Percentiles rank a stretch among this genome's conserved stretches.
These are phyloP conservation scores for Polytrichum commune DNA, from an alignment of 225 moss, liverwort and hornwort genomes.

Conservation along the genomic window DNA sequence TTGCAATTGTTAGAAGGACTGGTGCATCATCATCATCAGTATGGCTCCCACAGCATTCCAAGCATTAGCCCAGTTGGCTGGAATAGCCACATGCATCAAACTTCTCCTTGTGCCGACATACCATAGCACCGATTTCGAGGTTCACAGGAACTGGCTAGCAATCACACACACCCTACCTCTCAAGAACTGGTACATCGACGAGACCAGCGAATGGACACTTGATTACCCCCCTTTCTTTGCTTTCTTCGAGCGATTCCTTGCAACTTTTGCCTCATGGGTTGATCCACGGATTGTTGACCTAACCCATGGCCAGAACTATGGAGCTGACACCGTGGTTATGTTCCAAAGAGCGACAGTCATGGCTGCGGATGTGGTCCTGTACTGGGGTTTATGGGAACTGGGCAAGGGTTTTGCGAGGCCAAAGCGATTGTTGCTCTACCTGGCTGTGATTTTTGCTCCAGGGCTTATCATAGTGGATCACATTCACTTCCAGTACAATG, in stretches of 20 bases:
- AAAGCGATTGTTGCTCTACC: conserved; percentile 51
- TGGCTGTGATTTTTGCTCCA: conserved; percentile 71
- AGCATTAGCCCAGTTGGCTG: conserved; percentile 58
- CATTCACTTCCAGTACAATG: conserved; percentile 96
- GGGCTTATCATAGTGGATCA: conserved; percentile 90
- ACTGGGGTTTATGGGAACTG: conserved; percentile 64
- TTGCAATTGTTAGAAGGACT: no score
- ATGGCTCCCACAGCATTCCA: conserved; percentile 38
- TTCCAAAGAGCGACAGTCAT: conserved; percentile 74
- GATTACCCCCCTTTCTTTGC: conserved; percentile 98
- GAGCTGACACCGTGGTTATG: conserved; percentile 30
- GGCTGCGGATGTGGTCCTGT: conserved; percentile 61
- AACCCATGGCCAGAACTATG: conserved; percentile 45
- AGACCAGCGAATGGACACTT: conserved; percentile 90
- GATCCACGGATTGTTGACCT: conserved; percentile 78
- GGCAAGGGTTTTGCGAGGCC: conserved; percentile 27
- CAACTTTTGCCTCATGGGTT: conserved; percentile 51
- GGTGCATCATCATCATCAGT: no score
- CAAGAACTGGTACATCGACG: conserved; percentile 72
- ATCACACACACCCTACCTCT: conserved; percentile 81
- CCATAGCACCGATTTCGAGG: conserved; percentile 96
- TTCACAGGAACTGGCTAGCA: conserved; percentile 91
- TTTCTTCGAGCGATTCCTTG: conserved; percentile 74
- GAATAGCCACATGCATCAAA: conserved; percentile 69
- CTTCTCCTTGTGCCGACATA: conserved; percentile 77